phyloP scores from a whole-genome alignment of 129 eudicot species.

The Mikania micrantha region DNA sequence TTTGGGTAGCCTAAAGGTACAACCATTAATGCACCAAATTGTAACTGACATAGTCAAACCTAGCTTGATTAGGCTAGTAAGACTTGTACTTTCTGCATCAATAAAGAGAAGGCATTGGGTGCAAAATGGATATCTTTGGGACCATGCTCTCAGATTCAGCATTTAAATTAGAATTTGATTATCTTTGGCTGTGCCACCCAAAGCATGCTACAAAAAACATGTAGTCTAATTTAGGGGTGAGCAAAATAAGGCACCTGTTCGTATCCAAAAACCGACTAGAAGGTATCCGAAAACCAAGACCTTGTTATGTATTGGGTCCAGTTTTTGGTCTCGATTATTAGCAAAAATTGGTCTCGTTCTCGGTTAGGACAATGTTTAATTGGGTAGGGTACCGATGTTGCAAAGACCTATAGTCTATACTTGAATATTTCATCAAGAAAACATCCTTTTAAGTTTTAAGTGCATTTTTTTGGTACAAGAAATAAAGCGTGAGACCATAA shows the following conservation, averaged over 20 bases:
- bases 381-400: no score
- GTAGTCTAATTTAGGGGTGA: no score
- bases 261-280: no score
- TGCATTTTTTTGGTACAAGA: not conserved
- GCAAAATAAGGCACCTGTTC: no score
- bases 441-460: not conserved
- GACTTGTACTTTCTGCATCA: not conserved
- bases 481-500: no score
- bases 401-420: not conserved
- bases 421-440: not conserved
- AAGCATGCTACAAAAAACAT: not conserved
- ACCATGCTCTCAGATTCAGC: not conserved
- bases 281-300: no score
- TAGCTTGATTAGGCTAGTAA: not conserved
- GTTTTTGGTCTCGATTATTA: no score
- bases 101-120: not conserved
- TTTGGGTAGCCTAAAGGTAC: constrained; percentile 5
- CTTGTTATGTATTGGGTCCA: no score
- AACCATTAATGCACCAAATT: constrained; percentile 7
- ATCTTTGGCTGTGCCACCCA: not conserved
- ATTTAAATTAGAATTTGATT: not conserved
- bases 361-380: no score
- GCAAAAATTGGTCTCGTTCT: no score
- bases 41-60: constrained; percentile 6
- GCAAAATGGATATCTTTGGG: constrained; percentile 5